Base-by-base conservation (phyloP, 257 asterid species). In the Plantago ovata region DNA sequence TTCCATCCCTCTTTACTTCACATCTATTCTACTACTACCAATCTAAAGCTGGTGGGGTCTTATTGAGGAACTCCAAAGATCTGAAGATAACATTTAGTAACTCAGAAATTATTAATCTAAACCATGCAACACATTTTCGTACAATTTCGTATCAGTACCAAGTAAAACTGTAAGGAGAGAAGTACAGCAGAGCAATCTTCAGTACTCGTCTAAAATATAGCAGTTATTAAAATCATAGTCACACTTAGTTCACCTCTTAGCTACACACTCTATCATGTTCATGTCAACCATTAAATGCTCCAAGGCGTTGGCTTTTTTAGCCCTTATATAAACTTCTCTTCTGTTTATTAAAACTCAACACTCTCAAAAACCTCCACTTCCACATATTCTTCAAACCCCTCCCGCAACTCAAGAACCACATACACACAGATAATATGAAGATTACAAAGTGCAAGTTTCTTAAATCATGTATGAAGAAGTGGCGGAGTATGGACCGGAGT, bases 111-210 rank as follows among this genome's bases (percentile, higher is more conserved):
- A 58, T 61, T 39, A 47, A 50, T 60, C 72, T 19, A 57, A 68
- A 72, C 66, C 62, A 72, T 70, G 76, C 69, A 33, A 58, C 79
- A 83, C 80, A 72, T 81, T 87, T 81, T 85, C 95, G 94, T 89
- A 85, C 94, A 78, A 62, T 65, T 76, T 84, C 84, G 81, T 83
- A 78, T 75, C 65, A 52, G 63, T 51, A 65, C 65, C 39, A 62
- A 68, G 62, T 45, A 43, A 60, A 50, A n/a, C n/a, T 22, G 50
- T 36, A 38, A 67, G 36, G 65, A 65, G 61, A 59, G 61, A 73
- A 28, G 79, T 71, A 81, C 82, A 77, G 77, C 77, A 66, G 68
- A 69, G 76, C 75, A 71, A 43, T 19, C 67, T 67, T 72, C 84
- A 49, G 67, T 56, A 44, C 43, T 55, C 60, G 44, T 61, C 73